Conservation (phyloP, 305 asterid species). For the Solanum hybrid region DNA sequence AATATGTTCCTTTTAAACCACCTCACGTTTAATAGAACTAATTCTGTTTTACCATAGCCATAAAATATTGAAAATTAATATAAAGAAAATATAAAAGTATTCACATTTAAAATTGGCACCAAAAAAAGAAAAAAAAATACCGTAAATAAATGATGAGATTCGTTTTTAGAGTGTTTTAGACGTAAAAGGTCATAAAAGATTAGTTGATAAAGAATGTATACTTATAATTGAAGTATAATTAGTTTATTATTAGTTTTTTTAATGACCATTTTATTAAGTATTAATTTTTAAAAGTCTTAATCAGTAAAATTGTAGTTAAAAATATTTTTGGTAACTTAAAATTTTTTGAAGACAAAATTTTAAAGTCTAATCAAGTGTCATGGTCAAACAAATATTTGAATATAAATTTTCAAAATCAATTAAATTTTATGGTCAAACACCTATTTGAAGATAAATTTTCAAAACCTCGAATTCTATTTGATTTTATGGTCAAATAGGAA, state of each 20-base stretch:
- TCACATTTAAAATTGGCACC: background rate
- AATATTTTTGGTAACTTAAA: background rate
- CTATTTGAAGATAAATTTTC: background rate
- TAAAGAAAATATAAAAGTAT: background rate
- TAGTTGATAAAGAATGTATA: background rate
- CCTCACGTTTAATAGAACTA: background rate
- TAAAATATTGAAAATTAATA: background rate
- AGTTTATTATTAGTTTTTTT: background rate
- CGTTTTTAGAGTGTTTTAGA: background rate
- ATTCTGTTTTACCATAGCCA: background rate
- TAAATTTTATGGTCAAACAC: background rate
- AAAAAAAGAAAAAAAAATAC: background rate
- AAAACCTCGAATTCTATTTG: too few species aligned
- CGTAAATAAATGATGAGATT: background rate
- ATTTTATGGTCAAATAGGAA: too few species aligned
- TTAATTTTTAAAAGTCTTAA: background rate
- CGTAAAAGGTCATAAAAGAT: background rate
- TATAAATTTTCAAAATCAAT: background rate
- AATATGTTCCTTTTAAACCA: background rate
- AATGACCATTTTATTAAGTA: background rate
- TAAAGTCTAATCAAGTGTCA: background rate
- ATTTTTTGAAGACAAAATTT: background rate
- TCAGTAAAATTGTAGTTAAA: background rate
- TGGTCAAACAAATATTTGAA: background rate
- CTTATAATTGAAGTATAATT: background rate